Conservation (phyloP, 148 eudicot genomes). For the Chenopodium berlandieri region DNA sequence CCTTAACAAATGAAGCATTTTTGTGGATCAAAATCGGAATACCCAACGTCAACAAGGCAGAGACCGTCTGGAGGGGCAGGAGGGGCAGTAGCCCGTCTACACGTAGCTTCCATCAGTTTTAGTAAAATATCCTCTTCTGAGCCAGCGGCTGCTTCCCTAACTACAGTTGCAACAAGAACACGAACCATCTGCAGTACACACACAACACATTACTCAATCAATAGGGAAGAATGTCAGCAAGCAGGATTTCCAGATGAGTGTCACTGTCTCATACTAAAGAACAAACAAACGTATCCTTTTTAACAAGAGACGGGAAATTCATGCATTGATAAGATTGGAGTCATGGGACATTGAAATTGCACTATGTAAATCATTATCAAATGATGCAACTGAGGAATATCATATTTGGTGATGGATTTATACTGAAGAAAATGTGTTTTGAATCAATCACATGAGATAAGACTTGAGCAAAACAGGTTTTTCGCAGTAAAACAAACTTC, state of each 20-base stretch:
- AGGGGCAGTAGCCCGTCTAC: slow-evolving; percentile 97
- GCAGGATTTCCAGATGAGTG: not conserved
- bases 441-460: not conserved
- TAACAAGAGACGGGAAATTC: not conserved
- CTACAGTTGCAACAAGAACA: slow-evolving; percentile 85
- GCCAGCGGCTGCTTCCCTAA: slow-evolving; percentile 95
- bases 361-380: not conserved
- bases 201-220: not conserved
- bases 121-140: slow-evolving; percentile 74
- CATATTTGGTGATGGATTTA: not conserved
- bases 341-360: not conserved
- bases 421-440: not conserved
- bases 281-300: not conserved
- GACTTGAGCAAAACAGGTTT: not conserved
- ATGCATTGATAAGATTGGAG: not conserved
- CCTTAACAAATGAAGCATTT: slow-evolving; percentile 51
- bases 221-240: not conserved
- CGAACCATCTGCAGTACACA: slow-evolving; percentile 71
- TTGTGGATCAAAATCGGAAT: slow-evolving; percentile 53
- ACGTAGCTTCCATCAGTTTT: slow-evolving; percentile 79
- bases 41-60: slow-evolving; percentile 93
- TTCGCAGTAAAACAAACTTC: not conserved
- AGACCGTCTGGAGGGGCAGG: slow-evolving; percentile 99
- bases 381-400: not conserved
- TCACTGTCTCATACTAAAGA: not conserved